Evolutionary conservation across 306 rosid genomes (phyloP).

Genomic region (Gillenia trifoliata): DNA sequence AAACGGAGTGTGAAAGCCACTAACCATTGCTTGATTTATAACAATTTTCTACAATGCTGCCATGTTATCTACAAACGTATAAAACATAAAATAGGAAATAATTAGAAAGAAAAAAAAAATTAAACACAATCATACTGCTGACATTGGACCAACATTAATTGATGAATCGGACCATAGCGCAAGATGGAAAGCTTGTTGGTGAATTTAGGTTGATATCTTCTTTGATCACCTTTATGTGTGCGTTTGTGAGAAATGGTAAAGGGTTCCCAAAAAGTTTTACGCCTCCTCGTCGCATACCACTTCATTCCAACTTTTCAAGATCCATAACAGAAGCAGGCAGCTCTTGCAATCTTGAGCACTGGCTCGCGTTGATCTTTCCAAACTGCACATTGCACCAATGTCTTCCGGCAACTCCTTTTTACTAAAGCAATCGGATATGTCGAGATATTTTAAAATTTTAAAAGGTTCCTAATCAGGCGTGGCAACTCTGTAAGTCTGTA

Average conservation of each 20-base stretch:
- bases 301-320: constrained; percentile 24
- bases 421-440: constrained; percentile 46
- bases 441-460: constrained; percentile 30
- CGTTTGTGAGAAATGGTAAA: not conserved
- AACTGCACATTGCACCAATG: constrained; percentile 30
- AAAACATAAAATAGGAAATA: too few relatives aligned
- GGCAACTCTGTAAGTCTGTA: constrained; percentile 43
- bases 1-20: too few relatives aligned
- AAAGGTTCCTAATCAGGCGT: constrained; percentile 28
- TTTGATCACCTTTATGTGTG: not conserved
- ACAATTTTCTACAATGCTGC: too few relatives aligned
- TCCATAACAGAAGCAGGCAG: constrained; percentile 41
- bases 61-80: too few relatives aligned
- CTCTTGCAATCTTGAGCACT: constrained; percentile 34
- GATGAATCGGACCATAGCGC: not conserved
- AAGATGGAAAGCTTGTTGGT: not conserved
- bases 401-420: constrained; percentile 37
- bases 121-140: too few relatives aligned
- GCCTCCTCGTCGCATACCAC: constrained; percentile 47
- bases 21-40: too few relatives aligned
- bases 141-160: not conserved
- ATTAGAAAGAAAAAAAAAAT: too few relatives aligned
- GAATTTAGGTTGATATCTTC: constrained; percentile 11
- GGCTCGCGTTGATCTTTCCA: constrained; percentile 33
- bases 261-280: not conserved